Conservation (phyloP, 345 rosid species). For the Leavenworthia alabamica region DNA sequence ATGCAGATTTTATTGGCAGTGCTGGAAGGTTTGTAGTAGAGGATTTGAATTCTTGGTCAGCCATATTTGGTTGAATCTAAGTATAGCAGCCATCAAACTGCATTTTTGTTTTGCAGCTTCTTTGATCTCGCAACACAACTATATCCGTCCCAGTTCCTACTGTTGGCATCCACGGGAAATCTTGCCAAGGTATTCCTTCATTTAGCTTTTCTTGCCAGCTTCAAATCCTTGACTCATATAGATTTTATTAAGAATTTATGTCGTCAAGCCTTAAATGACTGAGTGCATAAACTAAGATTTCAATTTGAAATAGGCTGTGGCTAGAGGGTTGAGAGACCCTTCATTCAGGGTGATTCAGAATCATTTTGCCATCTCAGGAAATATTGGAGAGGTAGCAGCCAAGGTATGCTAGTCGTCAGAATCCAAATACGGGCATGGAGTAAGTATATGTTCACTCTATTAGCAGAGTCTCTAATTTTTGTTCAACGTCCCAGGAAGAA, state of each 20-base stretch:
- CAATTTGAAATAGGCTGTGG: slow-evolving; percentile 62
- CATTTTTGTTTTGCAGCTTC: slow-evolving; percentile 48
- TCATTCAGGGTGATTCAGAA: slow-evolving; percentile 88
- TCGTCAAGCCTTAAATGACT: background rate
- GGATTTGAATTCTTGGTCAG: background rate
- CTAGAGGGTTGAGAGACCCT: slow-evolving; percentile 92
- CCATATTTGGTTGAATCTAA: slow-evolving; percentile 4
- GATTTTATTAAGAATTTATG: background rate
- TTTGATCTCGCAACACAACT: slow-evolving; percentile 82
- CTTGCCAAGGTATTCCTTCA: slow-evolving; percentile 70
- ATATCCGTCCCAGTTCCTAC: slow-evolving; percentile 86
- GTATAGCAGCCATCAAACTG: background rate
- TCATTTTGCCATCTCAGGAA: slow-evolving; percentile 82
- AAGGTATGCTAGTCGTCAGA: slow-evolving; percentile 48
- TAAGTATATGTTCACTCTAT: slow-evolving; percentile 1
- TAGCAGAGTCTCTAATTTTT: background rate
- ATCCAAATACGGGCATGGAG: background rate
- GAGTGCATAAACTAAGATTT: background rate
- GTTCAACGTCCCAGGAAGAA: slow-evolving; percentile 65
- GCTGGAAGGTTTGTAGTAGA: slow-evolving; percentile 66
- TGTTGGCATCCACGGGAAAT: slow-evolving; percentile 89
- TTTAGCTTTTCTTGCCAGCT: background rate
- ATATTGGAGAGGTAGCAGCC: slow-evolving; percentile 93
- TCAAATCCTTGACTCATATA: background rate
- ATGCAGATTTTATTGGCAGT: slow-evolving; percentile 97